These are phyloP conservation scores for Alternaria ethzedia DNA, from an alignment of 2,329 filamentous ascomycete species.

Conservation along the genomic window DNA sequence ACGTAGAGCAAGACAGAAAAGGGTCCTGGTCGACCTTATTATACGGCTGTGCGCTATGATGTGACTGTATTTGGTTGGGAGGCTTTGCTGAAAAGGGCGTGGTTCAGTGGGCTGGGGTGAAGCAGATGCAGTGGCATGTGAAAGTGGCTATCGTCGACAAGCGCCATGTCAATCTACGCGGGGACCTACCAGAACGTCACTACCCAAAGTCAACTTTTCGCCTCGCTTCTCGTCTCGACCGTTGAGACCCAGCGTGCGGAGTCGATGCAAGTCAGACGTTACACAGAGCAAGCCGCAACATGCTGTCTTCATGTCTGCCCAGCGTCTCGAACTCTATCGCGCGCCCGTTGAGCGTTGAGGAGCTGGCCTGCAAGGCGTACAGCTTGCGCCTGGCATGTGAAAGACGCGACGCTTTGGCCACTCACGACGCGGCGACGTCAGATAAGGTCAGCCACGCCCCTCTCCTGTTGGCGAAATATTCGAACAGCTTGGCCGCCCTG, in stretches of 20 bases:
- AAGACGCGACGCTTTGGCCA: slow-evolving; percentile 24
- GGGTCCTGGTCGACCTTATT: slow-evolving; percentile 27
- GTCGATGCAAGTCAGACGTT: background rate
- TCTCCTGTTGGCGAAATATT: slow-evolving; percentile 10
- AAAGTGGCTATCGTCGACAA: slow-evolving; percentile 16
- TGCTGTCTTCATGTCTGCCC: slow-evolving; percentile 7
- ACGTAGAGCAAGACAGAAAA: slow-evolving; percentile 14
- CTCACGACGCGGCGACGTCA: slow-evolving; percentile 9
- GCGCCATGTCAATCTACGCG: background rate
- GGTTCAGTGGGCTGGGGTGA: slow-evolving; percentile 11
- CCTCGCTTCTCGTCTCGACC: background rate
- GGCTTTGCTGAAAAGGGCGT: slow-evolving; percentile 31
- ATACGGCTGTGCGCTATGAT: slow-evolving; percentile 28
- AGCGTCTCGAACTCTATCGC: slow-evolving; percentile 7
- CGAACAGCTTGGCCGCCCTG: background rate
- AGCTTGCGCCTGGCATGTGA: slow-evolving; percentile 30
- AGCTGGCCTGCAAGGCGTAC: slow-evolving; percentile 18
- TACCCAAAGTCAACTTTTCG: background rate
- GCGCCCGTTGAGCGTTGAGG: slow-evolving; percentile 17
- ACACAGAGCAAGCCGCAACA: slow-evolving; percentile 5
- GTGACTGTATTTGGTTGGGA: slow-evolving; percentile 23
- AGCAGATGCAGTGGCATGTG: slow-evolving; percentile 28
- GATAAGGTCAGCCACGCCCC: slow-evolving; percentile 12
- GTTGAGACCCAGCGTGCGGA: slow-evolving; percentile 2
- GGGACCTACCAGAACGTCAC: slow-evolving; percentile 9